Evolutionary conservation across 768 basidiomycete species (phyloP), one percentile per base, ranked within the genome.

Genomic region (Mycena leptocephala): DNA sequence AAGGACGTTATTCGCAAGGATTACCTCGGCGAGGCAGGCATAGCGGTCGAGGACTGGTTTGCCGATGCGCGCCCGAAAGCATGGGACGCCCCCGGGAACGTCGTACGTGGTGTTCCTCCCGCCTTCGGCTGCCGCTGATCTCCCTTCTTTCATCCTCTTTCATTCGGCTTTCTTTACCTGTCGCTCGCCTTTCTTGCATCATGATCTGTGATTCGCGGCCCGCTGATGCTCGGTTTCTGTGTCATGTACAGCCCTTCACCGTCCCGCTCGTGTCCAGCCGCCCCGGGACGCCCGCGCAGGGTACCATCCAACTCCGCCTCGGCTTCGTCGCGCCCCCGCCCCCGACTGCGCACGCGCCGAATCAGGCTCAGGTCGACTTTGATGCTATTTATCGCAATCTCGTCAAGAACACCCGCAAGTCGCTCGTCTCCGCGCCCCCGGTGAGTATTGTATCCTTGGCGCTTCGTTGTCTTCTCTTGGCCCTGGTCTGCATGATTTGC

Each of bases 1-100:
- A 97, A 94, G 86, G 97, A 99, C 84, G 87, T 95, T 78, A 83
- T 97, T 80, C 91, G 89, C 80, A 98, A 97, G 86, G 98, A 99
- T 56, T 99, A 98, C 83, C 89, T 99, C 20, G 98, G 98, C 20
- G 98, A 99, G 84, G 90, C 92, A 5, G 90, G 93, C 0, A 78
- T 99, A 10, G 90, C 92, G 0, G 82, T 97, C 24, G 93, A 93
- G 24, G 92, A 95, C 39, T 98, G 96, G 96, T 98, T 97, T 71
- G 68, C 74, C 16, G 78, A 80, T 48, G 70, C 83, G 30, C 84
- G 84, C 22, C 84, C 86, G 0, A 90, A 88, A 74, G 89, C 80
- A 14, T 97, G 91, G 84, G 89, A 91, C 56, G 92, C 94, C 55
- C 83, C 87, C 11, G 87, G 84, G n/a, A 96, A 97, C 80, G 90